These are phyloP conservation scores for Acer negundo DNA, from an alignment of 345 rosid species.

Conservation along the genomic window DNA sequence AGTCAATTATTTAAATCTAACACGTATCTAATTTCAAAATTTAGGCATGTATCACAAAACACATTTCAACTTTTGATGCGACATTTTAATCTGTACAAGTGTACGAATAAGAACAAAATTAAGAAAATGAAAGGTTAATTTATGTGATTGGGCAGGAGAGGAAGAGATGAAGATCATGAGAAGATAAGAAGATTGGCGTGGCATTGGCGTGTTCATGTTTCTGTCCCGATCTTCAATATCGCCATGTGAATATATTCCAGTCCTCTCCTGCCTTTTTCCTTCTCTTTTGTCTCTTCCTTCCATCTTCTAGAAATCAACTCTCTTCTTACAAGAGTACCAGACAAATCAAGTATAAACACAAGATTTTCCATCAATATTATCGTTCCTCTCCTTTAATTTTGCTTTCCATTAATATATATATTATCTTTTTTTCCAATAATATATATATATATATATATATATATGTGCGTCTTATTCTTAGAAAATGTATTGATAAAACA, in stretches of 20 bases:
- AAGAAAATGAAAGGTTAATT: too few species aligned
- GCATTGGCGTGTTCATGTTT: conserved; percentile 37
- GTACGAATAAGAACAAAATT: too few species aligned
- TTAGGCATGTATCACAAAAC: too few species aligned
- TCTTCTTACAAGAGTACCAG: background rate
- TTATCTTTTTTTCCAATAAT: too few species aligned
- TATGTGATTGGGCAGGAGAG: conserved; percentile 5
- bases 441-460: too few species aligned
- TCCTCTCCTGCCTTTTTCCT: conserved; percentile 17
- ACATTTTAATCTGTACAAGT: too few species aligned
- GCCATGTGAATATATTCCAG: conserved; percentile 4
- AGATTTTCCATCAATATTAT: background rate
- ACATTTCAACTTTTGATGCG: too few species aligned
- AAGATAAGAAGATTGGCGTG: conserved; percentile 49
- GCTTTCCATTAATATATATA: background rate
- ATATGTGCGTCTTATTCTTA: background rate
- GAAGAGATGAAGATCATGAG: background rate
- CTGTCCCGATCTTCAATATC: conserved; percentile 20
- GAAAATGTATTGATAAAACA: background rate
- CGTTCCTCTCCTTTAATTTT: background rate
- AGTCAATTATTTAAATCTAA: too few species aligned
- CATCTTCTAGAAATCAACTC: background rate
- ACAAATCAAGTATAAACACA: conserved; percentile 3
- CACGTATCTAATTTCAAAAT: too few species aligned
- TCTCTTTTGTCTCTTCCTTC: conserved; percentile 10